Evolutionary conservation across 2,329 filamentous ascomycete genomes (phyloP).

Genomic region (Aspergillus transmontanensis): DNA sequence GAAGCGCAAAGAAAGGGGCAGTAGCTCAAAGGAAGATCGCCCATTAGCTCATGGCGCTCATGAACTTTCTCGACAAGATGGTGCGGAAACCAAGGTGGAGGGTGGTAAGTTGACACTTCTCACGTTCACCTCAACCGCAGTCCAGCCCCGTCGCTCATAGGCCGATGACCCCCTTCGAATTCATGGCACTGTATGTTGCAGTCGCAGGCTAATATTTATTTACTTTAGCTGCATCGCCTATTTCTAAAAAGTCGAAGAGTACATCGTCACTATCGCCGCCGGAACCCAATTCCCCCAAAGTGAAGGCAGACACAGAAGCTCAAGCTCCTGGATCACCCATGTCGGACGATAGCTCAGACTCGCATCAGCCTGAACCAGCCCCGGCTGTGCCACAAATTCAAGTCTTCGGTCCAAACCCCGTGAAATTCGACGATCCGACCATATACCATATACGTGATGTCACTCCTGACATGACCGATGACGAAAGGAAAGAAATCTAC

Average conservation of each 20-base stretch:
- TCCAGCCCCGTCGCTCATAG: not conserved
- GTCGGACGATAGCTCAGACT: conserved; percentile 60
- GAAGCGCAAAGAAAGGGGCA: conserved; percentile 71
- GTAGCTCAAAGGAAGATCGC: conserved; percentile 62
- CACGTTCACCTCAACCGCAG: not conserved
- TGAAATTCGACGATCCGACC: conserved; percentile 87
- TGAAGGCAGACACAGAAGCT: conserved; percentile 54
- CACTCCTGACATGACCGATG: conserved; percentile 73
- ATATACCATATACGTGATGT: conserved; percentile 87
- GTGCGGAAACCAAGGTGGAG: conserved; percentile 58
- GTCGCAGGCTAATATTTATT: not conserved
- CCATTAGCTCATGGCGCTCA: conserved; percentile 65
- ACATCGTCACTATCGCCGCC: conserved; percentile 43
- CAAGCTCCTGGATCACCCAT: conserved; percentile 64
- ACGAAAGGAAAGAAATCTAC: conserved; percentile 86
- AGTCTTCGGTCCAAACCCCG: conserved; percentile 89
- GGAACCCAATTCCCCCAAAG: conserved; percentile 46
- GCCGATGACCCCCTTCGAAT: not conserved
- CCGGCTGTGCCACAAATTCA: conserved; percentile 72
- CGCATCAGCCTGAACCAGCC: conserved; percentile 62
- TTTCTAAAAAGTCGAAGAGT: conserved; percentile 42
- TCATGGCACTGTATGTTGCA: not conserved
- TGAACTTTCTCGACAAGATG: conserved; percentile 65
- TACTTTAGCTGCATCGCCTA: conserved; percentile 36
- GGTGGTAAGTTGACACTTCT: conserved; percentile 46